Evolutionary conservation across 805 yeast genomes (phyloP).

Genomic region (Candida hispaniensis): DNA sequence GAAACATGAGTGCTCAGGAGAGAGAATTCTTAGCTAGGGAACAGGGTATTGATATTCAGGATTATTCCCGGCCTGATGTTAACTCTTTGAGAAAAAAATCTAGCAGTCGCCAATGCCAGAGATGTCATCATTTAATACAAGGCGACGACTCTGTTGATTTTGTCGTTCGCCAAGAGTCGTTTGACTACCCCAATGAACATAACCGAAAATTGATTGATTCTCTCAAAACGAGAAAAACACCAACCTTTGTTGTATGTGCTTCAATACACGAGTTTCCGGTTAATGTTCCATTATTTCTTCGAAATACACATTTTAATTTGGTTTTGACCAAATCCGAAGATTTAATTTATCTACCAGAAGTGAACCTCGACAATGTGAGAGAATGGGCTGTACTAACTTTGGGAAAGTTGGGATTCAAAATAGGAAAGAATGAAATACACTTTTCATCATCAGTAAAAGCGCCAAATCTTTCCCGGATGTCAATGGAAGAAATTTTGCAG

Average conservation of each 20-base stretch:
- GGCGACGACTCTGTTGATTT: too few relatives aligned
- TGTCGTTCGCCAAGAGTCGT: too few relatives aligned
- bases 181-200: too few relatives aligned
- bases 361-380: constrained; percentile 8
- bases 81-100: too few relatives aligned
- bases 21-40: constrained; percentile 11
- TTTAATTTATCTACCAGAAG: constrained; percentile 7
- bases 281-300: constrained; percentile 4
- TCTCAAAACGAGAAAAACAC: too few relatives aligned
- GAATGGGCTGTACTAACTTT: constrained; percentile 11
- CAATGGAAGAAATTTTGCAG: constrained; percentile 2
- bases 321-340: constrained; percentile 17
- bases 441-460: constrained; percentile 6
- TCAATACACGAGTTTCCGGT: constrained; percentile 14
- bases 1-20: constrained; percentile 4
- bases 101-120: too few relatives aligned
- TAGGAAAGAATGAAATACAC: constrained; percentile 3
- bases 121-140: too few relatives aligned
- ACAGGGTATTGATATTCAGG: constrained; percentile 1
- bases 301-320: constrained; percentile 18
- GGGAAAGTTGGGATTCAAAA: constrained; percentile 7
- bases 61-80: too few relatives aligned
- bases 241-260: constrained; percentile 1
- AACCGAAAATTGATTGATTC: too few relatives aligned
- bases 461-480: constrained; percentile 2